phyloP scores from a whole-genome alignment of 2,329 filamentous ascomycete genomes.

The Penicillium sp. region DNA sequence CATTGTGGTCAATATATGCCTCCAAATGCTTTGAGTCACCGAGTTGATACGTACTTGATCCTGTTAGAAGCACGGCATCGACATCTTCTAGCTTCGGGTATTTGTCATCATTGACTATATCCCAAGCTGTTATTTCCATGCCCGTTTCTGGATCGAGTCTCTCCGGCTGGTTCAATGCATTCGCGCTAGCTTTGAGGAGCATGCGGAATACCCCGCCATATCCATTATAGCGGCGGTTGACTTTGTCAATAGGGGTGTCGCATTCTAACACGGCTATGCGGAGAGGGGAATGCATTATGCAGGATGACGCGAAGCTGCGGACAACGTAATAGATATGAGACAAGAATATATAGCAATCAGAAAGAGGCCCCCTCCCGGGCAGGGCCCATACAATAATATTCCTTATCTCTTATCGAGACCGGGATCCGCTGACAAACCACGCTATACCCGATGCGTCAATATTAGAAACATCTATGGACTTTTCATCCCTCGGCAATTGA shows the following conservation, averaged over 20 bases:
- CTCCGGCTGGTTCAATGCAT: constrained; percentile 39
- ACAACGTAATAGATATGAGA: background rate
- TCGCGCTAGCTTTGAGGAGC: constrained; percentile 56
- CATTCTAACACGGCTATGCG: constrained; percentile 86
- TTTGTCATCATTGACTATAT: constrained; percentile 64
- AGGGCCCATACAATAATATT: background rate
- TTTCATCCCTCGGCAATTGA: background rate
- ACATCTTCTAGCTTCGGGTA: constrained; percentile 73
- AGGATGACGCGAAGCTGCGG: background rate
- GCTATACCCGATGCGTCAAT: background rate
- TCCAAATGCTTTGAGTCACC: background rate
- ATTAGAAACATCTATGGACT: background rate
- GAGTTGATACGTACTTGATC: constrained; percentile 53
- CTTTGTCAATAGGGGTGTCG: constrained; percentile 69
- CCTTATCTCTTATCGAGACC: background rate
- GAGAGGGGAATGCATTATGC: constrained; percentile 48
- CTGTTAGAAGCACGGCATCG: constrained; percentile 80
- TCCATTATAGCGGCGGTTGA: constrained; percentile 62
- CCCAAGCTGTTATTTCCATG: constrained; percentile 62
- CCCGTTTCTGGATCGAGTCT: constrained; percentile 35
- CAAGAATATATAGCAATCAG: background rate
- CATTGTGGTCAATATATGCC: background rate
- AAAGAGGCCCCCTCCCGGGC: background rate
- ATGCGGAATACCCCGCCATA: constrained; percentile 70
- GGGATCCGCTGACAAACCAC: background rate